phyloP scores from a whole-genome alignment of 2,329 filamentous ascomycete genomes.

The Chrysoporthe deuterocubensis region DNA sequence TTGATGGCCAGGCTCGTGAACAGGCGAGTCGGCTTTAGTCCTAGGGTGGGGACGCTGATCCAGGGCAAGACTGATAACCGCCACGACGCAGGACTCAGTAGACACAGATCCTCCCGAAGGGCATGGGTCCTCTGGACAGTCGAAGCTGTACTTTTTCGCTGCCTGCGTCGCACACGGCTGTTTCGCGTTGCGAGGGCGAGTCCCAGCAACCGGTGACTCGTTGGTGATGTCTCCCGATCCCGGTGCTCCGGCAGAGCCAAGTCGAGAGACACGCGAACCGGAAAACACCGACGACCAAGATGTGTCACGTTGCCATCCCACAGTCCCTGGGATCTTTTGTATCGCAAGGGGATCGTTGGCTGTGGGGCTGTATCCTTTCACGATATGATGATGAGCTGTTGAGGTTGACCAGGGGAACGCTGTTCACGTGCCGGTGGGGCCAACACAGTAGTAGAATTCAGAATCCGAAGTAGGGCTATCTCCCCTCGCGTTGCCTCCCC shows the following conservation, averaged over 20 bases:
- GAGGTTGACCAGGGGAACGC: not conserved
- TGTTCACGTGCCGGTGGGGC: not conserved
- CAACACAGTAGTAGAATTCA: not conserved
- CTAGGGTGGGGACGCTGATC: slow-evolving; percentile 17
- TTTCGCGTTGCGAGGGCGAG: not conserved
- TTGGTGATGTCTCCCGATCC: not conserved
- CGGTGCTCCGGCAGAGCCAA: not conserved
- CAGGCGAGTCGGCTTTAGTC: slow-evolving; percentile 3
- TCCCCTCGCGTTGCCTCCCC: not conserved
- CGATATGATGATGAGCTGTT: not conserved
- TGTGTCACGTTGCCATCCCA: not conserved
- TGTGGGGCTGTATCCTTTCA: not conserved
- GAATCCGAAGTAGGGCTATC: not conserved
- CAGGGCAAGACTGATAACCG: not conserved
- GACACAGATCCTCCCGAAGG: not conserved
- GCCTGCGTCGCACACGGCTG: not conserved
- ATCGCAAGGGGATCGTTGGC: not conserved
- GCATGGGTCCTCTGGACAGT: not conserved
- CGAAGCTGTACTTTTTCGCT: not conserved
- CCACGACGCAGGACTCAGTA: not conserved
- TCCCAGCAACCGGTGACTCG: not conserved
- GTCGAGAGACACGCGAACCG: not conserved
- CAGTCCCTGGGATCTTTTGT: not conserved
- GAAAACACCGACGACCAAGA: not conserved
- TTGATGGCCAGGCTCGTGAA: not conserved